Evolutionary conservation across 2,329 filamentous ascomycete genomes (phyloP), one percentile per base, ranked within the genome.

Genomic region (Penicillium frequentans): DNA sequence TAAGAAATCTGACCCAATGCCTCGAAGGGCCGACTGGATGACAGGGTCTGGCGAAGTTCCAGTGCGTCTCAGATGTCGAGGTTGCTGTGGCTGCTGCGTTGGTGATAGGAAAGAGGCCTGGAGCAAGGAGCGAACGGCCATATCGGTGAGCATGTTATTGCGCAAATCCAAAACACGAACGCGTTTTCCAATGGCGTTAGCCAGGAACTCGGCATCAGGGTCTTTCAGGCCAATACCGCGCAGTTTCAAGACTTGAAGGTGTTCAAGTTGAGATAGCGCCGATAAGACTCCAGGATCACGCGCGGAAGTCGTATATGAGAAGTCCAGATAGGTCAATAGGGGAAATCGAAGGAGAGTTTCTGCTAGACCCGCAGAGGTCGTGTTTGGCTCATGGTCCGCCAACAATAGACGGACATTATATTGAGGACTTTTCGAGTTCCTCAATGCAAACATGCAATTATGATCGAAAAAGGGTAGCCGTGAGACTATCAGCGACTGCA

Each of bases 401-500:
- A 86, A 75, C 8, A 87, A 72, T 5, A 87, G 70, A 29, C 84
- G 81, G 26, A 86, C 67, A 19, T 77, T 76, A 62, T 83, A 83
- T 4, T 72, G 64, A 21, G 59, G 58, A 14, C 50, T 55, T 10
- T 64, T 52, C 10, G 62, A 60, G 24, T 72, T 66, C 52, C 74
- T 78, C 54, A 86, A 65, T 2, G 79, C 81, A 55, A 79, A 72
- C 53, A 87, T 77, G 19, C 83, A 77, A 58, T 80, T 79, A 66
- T 87, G 84, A 55, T 87, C 85, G 64, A 87, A 86, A 66, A 86
- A 86, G 0, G 84, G 83, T 48, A 87, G 70, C 29, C 78, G 79
- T 16, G 83, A 80, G 11, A 87, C 84, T 56, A 86, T 79, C 49
- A 87, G 71, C 1, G 82, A 84, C 62, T 87, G 85, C 16, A 87